Conservation (phyloP, 768 basidiomycete species). For the Royoungia palumana region DNA sequence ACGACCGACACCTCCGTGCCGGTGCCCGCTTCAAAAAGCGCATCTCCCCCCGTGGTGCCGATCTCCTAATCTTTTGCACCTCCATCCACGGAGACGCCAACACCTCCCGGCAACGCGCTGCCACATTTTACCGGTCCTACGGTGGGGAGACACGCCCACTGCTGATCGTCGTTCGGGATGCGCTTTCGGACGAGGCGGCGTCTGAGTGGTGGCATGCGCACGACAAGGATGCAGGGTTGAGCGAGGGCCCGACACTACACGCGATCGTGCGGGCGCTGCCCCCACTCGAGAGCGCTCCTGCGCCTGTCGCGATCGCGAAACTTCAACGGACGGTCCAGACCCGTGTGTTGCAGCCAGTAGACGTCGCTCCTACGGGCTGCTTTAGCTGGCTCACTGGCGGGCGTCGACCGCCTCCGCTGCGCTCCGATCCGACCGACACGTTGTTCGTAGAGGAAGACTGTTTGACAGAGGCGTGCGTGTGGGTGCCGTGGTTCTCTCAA, state of each 20-base stretch:
- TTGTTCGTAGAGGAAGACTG: constrained; percentile 10
- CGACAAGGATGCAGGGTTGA: neutral
- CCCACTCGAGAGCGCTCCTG: neutral
- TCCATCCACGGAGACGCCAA: constrained; percentile 4
- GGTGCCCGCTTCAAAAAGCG: constrained; percentile 26
- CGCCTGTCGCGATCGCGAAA: constrained; percentile 1
- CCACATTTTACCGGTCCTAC: constrained; percentile 19
- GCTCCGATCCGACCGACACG: neutral
- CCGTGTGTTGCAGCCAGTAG: constrained; percentile 22
- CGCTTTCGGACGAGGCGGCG: constrained; percentile 17
- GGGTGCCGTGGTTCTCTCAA: constrained; percentile 10
- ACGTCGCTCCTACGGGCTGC: constrained; percentile 17
- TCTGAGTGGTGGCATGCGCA: constrained; percentile 20
- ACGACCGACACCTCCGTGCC: constrained; percentile 19
- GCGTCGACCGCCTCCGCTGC: constrained; percentile 5
- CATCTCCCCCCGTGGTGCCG: constrained; percentile 18
- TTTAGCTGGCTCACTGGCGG: constrained; percentile 17
- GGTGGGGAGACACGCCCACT: constrained; percentile 27
- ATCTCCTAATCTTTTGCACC: constrained; percentile 25
- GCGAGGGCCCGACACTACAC: constrained; percentile 5
- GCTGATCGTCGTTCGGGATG: constrained; percentile 23
- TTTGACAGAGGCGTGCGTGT: constrained; percentile 14
- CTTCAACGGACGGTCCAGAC: constrained; percentile 19
- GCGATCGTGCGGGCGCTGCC: constrained; percentile 26
- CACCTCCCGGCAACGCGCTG: constrained; percentile 11